Conservation (phyloP, 331 rosid species). For the Malus hybrid region DNA sequence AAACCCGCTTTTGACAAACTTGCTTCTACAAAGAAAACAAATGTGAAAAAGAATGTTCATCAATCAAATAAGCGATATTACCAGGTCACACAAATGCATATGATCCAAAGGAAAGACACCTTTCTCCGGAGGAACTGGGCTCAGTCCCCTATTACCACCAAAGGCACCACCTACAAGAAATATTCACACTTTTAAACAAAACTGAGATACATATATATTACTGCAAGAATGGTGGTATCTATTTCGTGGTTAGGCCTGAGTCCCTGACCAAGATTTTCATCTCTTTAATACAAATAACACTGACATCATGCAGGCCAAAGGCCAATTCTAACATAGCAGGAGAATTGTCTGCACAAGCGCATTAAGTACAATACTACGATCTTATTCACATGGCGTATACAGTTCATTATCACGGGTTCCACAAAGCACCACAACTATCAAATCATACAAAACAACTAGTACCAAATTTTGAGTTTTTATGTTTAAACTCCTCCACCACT, state of each 20-base stretch:
- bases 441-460: not conserved
- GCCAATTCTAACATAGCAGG: not conserved
- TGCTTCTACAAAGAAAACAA: not conserved
- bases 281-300: not conserved
- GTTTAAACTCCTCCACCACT: not conserved
- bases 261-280: not conserved
- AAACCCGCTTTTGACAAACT: not conserved
- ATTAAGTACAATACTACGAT: not conserved
- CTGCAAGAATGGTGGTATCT: not conserved
- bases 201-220: not conserved
- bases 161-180: conserved; percentile 75
- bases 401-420: not conserved
- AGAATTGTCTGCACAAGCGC: not conserved
- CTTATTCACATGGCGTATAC: not conserved
- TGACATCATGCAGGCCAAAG: not conserved
- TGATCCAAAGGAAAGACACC: conserved; percentile 95
- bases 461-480: not conserved
- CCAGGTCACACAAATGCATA: conserved; percentile 91
- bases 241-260: not conserved
- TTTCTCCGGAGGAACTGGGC: conserved; percentile 95
- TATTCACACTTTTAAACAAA: not conserved
- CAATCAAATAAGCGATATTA: conserved; percentile 15
- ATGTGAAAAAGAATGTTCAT: not conserved
- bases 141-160: conserved; percentile 89
- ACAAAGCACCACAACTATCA: not conserved